Evolutionary conservation across 1,284 basidiomycete genomes (phyloP), one percentile per base, ranked within the genome.

Genomic region (Ganoderma sinense): DNA sequence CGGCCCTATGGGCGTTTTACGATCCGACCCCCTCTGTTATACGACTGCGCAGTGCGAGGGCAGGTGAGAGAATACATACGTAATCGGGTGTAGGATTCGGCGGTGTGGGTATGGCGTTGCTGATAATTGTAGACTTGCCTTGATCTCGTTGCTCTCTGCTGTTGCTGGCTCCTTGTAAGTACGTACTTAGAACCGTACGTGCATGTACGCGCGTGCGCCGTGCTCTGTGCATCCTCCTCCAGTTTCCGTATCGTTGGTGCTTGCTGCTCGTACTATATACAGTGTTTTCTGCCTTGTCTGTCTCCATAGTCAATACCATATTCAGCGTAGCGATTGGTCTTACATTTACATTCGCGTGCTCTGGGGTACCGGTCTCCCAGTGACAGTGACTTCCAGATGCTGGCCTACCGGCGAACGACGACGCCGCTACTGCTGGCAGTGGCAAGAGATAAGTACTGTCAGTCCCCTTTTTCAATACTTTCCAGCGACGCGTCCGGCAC

Each of bases 241-340:
- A 2, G n/a, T 43, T 18, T 3, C 13, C 33, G 59, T 61, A 61
- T 61, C 59, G 59, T 61, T 61, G 36, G 59, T 61, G 59, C 59
- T 61, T 39, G 56, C 31, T n/a, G 33, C 56, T 59, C 56, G 56
- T 59, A 59, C 56, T 59, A 18, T 59, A 59, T 59, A 59, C 56
- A 59, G 31, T 39, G 33, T 39, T 59, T 58, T 36, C 33, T 18
- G n/a, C 8, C 8, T 29, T 20, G 11, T 6, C 20, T 56, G 55
- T 56, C 55, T 56, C 23, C 55, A 33, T 56, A 33, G 29, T 29
- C 55, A 51, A 51, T 51, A 51, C 48, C 48, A 51, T 51, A 51
- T 51, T 51, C 48, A 26, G 10, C 48, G 48, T 33, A 33, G 55
- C 55, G 55, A 33, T 29, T 56, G 29, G 55, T 13, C 48, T 13